Percentiles rank a stretch among this genome's conserved stretches.
These are phyloP conservation scores for Plantago elongata DNA, from an alignment of 257 asterid genomes.

Conservation along the genomic window DNA sequence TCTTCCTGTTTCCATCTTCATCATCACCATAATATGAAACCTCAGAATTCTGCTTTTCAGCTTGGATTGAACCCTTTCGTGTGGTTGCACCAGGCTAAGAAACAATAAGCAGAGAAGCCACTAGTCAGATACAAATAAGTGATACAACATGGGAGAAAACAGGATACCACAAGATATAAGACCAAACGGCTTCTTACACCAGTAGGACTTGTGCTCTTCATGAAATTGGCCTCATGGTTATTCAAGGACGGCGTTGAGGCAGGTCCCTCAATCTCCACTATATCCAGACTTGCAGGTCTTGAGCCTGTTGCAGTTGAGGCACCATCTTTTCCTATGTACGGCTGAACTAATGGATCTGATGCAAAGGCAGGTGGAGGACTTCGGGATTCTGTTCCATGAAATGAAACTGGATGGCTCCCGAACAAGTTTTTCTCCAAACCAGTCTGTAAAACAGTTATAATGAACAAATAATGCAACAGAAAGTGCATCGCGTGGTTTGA, in stretches of 20 bases:
- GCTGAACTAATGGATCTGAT: slow-evolving; percentile 56
- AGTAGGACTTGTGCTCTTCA: slow-evolving; percentile 59
- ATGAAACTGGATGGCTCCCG: slow-evolving; percentile 77
- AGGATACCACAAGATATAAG: slow-evolving; percentile 1
- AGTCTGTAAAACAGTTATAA: slow-evolving; percentile 44
- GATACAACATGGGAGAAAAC: slow-evolving; percentile 1
- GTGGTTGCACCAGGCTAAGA: slow-evolving; percentile 84
- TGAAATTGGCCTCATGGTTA: slow-evolving; percentile 50
- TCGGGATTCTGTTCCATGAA: slow-evolving; percentile 53
- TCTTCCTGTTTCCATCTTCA: slow-evolving; percentile 74
- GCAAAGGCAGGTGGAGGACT: slow-evolving; percentile 87
- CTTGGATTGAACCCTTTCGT: slow-evolving; percentile 58
- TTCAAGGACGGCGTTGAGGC: slow-evolving; percentile 50
- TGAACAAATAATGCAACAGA: slow-evolving; percentile 10
- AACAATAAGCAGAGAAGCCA: slow-evolving; percentile 17
- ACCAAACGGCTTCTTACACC: slow-evolving; percentile 43
- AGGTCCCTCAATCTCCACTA: slow-evolving; percentile 57
- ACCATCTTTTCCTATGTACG: slow-evolving; percentile 38
- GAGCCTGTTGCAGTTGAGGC: slow-evolving; percentile 35
- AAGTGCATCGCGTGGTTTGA: not conserved
- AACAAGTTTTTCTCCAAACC: slow-evolving; percentile 85
- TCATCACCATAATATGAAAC: slow-evolving; percentile 75
- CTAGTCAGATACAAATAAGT: slow-evolving; percentile 14
- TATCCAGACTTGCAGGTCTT: slow-evolving; percentile 50
- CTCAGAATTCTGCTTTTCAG: slow-evolving; percentile 79